phyloP scores from a whole-genome alignment of 2,329 filamentous ascomycete species.

The Pestalotiopsis sp. region DNA sequence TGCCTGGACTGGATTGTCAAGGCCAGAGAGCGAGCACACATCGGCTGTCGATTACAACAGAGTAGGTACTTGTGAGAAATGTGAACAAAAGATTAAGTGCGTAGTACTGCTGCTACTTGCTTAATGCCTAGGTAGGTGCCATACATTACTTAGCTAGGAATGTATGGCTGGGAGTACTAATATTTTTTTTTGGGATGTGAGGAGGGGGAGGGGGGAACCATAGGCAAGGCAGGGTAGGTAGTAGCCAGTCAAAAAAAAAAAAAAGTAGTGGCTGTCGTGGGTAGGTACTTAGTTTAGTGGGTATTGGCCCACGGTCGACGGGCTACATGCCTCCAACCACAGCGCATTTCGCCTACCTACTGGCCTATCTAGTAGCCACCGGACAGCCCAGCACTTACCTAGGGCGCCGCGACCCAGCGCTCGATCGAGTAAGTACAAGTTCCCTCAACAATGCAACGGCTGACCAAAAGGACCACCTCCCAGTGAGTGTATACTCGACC shows the following conservation, averaged over 20 bases:
- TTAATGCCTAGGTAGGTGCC: not conserved
- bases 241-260: not conserved
- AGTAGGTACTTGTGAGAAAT: slow-evolving; percentile 3
- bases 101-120: not conserved
- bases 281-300: slow-evolving; percentile 8
- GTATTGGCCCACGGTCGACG: slow-evolving; percentile 10
- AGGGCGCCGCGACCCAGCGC: not conserved
- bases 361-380: not conserved
- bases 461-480: not conserved
- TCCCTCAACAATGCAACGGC: not conserved
- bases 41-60: slow-evolving; percentile 1
- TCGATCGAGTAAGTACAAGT: slow-evolving; percentile 5
- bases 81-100: not conserved
- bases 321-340: not conserved
- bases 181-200: not conserved
- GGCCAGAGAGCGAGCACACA: not conserved
- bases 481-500: not conserved
- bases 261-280: not conserved
- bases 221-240: not conserved
- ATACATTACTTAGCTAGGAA: not conserved
- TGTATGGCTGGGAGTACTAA: not conserved
- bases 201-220: not conserved
- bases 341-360: not conserved
- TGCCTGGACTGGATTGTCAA: slow-evolving; percentile 7
- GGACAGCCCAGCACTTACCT: not conserved